Evolutionary conservation across 495 filamentous ascomycete species (phyloP).

Genomic region (Rhizodiscina lignyota): DNA sequence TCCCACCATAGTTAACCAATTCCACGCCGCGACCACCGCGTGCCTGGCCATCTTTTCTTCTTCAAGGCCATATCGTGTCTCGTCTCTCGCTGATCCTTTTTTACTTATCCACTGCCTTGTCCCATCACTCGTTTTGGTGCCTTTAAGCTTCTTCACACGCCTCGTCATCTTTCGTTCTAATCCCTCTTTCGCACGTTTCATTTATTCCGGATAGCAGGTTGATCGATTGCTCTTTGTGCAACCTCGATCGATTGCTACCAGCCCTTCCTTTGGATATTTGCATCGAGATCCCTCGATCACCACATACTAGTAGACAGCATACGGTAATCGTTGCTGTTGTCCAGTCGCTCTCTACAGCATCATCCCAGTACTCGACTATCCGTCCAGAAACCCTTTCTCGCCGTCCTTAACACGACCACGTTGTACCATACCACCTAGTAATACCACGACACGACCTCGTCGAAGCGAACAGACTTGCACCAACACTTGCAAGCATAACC

Average conservation of each 20-base stretch:
- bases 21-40: too few species aligned
- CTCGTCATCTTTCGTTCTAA: too few species aligned
- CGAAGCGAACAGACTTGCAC: background rate
- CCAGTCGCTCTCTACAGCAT: constrained; percentile 19
- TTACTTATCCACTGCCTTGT: constrained; percentile 15
- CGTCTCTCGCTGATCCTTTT: constrained; percentile 17
- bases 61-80: constrained; percentile 16
- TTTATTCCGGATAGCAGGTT: too few species aligned
- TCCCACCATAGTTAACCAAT: constrained; percentile 15
- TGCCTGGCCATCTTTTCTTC: too few species aligned
- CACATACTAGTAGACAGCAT: constrained; percentile 21
- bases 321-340: constrained; percentile 22
- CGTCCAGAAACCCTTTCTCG: constrained; percentile 3
- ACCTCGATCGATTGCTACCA: constrained; percentile 11
- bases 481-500: background rate
- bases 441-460: constrained; percentile 2
- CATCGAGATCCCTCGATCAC: too few species aligned
- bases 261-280: constrained; percentile 18
- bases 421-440: constrained; percentile 1
- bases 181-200: too few species aligned
- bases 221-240: too few species aligned
- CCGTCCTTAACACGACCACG: constrained; percentile 1
- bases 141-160: too few species aligned
- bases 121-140: constrained; percentile 13
- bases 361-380: background rate